Base-by-base conservation (phyloP, 2,329 filamentous ascomycete genomes). In the Pseudohalonectria lignicola region DNA sequence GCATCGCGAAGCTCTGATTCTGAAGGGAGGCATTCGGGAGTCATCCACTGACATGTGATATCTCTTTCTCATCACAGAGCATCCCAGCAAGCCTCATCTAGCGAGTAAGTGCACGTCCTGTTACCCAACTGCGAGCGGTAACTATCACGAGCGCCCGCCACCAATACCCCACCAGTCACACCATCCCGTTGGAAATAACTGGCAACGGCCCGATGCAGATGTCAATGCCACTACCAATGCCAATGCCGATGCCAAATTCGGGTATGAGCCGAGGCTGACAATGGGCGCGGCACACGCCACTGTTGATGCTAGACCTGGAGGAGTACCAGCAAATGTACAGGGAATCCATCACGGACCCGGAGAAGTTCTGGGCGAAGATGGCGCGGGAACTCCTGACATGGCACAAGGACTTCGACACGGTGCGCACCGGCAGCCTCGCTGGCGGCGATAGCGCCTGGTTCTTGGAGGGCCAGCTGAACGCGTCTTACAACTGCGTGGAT, bases 401-500 rank as follows among this genome's bases (percentile, higher is more conserved):
- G 84, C 79, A 86, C 48, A 75, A 74, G 48, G 90, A 96, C 56
- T 98, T 98, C 64, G 67, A 94, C 60, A 96, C 88, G 11, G 87
- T 93, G 38, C 78, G 78, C 59, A 75, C 71, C 42, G 92, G 92
- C 43, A 79, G 77, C 21, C 75, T 98, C 40, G 60, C 60, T 38
- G 70, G 82, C 45, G 92, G 92, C 50, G 88, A 98, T 66, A 81
- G 74, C 54, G 84, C 87, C 45, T 98, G 92, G 90, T 98, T 96
- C 57, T 64, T 88, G 44, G 92, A 95, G 67, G 92, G 92, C 48
- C 77, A 81, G 52, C 71, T 98, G 55, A 98, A 98, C 54, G 92
- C 92, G 45, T 92, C 85, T 20, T 96, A 87, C 77, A 98, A 98
- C 70, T 94, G 87, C 55, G 81, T 98, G 47, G 92, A 98, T 56